Base-by-base conservation (phyloP, 768 basidiomycete genomes). In the Amanita molliuscula region DNA sequence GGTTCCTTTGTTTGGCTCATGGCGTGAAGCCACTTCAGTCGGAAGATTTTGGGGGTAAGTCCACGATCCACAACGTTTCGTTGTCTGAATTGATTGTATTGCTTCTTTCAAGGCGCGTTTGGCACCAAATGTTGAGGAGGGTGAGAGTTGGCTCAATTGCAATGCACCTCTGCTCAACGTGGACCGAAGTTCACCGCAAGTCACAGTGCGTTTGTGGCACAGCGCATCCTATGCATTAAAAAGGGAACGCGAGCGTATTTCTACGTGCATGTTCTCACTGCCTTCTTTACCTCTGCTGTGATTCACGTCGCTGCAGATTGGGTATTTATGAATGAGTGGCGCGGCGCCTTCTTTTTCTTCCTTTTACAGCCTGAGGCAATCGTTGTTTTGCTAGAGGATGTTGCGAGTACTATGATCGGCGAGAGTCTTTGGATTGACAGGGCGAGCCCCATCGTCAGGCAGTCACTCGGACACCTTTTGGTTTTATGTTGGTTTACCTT, bases 1-100 rank as follows among this genome's bases (percentile, higher is more conserved):
- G 72, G 69, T 70, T 1, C 61, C 59, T 18, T 18, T 70, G 7
- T 73, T 67, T 48, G 69, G 69, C 0, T 47, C 47, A 6, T 57
- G 55, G 46, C 41, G 46, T 7, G 63, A 72, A 21, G 66, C 66
- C 6, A 71, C 67, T 52, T 68, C 68, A 1, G 47, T 74, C 11
- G 64, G 67, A 15, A 60, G 61, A 5, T 62, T 68, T 23, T 74
- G 72, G 73, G 65, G 71, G 69, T 71, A 53, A 54, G 68, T 59
- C 15, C 47, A 21, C 31, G 36, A 25, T 4, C n/a, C 21, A 35
- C 18, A 6, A 21, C 16, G 35, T 15, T 3, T 2, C 11, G 11
- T n/a, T 5, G 13, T 13, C 13, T 13, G 4, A 35, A 35, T 5
- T 15, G 35, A 11, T 7, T 35, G 9, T 2, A 15, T 36, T 38